Base-by-base conservation (phyloP, 1,284 basidiomycete species). In the Hymenochaete sp. region DNA sequence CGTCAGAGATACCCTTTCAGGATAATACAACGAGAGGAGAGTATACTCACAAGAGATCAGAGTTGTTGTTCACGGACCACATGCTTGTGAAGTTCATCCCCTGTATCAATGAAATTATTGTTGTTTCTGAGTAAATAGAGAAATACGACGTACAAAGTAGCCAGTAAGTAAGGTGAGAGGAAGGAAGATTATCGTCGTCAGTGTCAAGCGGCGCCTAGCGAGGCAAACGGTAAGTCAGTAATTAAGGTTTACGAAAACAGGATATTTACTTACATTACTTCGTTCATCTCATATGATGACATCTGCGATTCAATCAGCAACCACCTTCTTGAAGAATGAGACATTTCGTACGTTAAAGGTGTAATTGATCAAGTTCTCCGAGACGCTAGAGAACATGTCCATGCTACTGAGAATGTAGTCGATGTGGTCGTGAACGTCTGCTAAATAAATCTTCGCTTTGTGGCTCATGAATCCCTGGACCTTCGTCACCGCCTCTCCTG, bases 381-480 rank as follows among this genome's bases (percentile, higher is more conserved):
- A 67, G 47, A 80, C 75, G 14, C 68, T 71, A 4, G 76, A 68
- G 54, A 81, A 81, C 75, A 79, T 81, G 53, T 83, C 80, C 43
- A 84, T 55, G 51, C 75, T 80, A 5, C 70, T 68, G 35, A 82
- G 57, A 31, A 79, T 75, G 52, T 79, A 80, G 47, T 82, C 79
- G 66, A 80, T 79, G 53, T 83, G 80, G 54, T 83, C 80, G 48
- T 73, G 70, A 2, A 82, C 77, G 56, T 82, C 80, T 8, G 77
- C 77, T 44, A 82, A 61, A 56, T 83, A 83, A 13, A 81, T 78
- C 56, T 80, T 82, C 4, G 76, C 60, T 57, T 79, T 82, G 52
- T 77, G 75, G 56, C 73, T 77, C 71, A 83, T 75, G 55, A 72
- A 83, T 1, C 81, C 81, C 22, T 68, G 59, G 13, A 75, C 58